Base-by-base conservation (phyloP, 768 basidiomycete genomes). In the Tylopilus rubrobrunneus region DNA sequence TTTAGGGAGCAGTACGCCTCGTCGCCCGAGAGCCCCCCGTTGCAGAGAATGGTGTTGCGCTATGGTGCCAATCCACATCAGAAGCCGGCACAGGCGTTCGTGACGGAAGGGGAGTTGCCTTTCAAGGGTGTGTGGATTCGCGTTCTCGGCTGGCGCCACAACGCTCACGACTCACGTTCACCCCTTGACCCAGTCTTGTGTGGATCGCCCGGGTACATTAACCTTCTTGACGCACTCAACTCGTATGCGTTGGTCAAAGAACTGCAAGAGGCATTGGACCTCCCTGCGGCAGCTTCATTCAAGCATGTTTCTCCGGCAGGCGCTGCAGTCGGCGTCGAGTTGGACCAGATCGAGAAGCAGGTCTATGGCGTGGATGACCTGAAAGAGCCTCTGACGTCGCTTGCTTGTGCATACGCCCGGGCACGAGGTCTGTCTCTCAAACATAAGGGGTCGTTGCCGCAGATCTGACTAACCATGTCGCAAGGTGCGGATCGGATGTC, bases 261-360 rank as follows among this genome's bases (percentile, higher is more conserved):
- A 68, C 82, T 99, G 4, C 85, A 92, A 44, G 89, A 84, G 53
- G 91, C 91, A 1, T 82, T 98, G 52, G 73, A 77, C 34, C 83
- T 98, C 44, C 95, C 97, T 17, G 97, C 97, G 14, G 96, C 97
- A 12, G 96, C 97, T 0, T 98, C 95, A 1, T 99, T 98, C 85
- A 99, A 99, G 75, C 97, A 99, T 66, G 97, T 99, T 55, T 98
- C 96, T 17, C 97, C 97, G 11, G 97, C 97, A 2, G 97, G 97
- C 48, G 94, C 91, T 7, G 97, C 95, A 27, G 91, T 98, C 12
- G 96, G 94, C 23, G 69, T 97, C 52, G 82, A 82, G 65, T 79
- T 99, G 42, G 79, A 85, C 60, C 86, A 89, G 28, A 80, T 78
- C 0, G 95, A 98, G 73, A 92, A 94, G 66, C 85, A 89, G 62